Percentiles rank a stretch among this genome's conserved stretches.
Evolutionary conservation across 2,329 filamentous ascomycete species (phyloP).

Genomic region (Piedraia hortae): DNA sequence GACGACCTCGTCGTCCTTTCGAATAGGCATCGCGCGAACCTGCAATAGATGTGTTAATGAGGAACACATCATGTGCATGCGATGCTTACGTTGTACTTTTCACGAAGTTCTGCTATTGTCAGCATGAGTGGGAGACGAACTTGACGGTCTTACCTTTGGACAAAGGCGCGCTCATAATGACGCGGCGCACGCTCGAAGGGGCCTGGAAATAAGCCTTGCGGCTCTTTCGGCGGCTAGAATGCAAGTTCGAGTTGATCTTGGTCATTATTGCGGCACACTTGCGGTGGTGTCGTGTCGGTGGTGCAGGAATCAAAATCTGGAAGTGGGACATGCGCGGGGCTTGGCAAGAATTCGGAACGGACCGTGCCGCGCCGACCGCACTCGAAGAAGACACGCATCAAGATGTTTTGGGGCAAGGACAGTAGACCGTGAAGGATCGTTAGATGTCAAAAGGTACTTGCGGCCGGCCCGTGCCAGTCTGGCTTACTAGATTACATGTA

Average conservation of each 20-base stretch:
- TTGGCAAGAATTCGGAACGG: conserved; percentile 4
- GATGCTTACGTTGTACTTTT: conserved; percentile 74
- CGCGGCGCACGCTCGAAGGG: conserved; percentile 75
- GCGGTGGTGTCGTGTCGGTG: too few relatives aligned
- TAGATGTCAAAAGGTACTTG: too few relatives aligned
- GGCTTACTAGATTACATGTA: too few relatives aligned
- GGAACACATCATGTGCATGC: conserved; percentile 3
- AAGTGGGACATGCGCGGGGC: conserved; percentile 1
- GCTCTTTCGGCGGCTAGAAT: conserved; percentile 89
- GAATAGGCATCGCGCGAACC: conserved; percentile 88
- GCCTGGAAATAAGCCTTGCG: conserved; percentile 96
- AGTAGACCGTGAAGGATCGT: too few relatives aligned
- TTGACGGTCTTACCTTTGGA: conserved; percentile 33
- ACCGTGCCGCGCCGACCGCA: conserved; percentile 3
- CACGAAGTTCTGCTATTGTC: conserved; percentile 38
- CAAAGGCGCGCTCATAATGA: conserved; percentile 89
- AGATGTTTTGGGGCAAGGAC: too few relatives aligned
- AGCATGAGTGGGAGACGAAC: conserved; percentile 1
- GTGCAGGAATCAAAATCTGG: too few relatives aligned
- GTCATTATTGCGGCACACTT: conserved; percentile 37
- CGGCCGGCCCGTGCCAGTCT: too few relatives aligned
- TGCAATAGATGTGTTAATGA: conserved; percentile 14
- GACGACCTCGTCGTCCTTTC: conserved; percentile 63
- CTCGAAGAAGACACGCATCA: too few relatives aligned
- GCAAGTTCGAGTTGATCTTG: conserved; percentile 38